phyloP scores from a whole-genome alignment of 2,329 filamentous ascomycete species.

The Pleoardoris graminearum region DNA sequence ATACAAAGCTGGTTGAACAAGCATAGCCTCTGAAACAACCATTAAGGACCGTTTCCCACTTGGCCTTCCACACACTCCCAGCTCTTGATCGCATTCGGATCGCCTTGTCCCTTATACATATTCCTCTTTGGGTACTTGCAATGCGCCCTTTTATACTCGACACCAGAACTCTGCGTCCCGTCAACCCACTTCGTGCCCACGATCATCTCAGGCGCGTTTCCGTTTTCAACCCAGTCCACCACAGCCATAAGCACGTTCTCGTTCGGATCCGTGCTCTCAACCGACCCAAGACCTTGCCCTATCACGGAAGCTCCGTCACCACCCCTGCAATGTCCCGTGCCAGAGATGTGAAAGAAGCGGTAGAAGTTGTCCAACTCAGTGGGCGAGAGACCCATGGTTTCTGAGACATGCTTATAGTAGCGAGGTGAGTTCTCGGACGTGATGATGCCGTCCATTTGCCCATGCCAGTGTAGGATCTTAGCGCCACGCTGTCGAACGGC shows the following conservation, averaged over 20 bases:
- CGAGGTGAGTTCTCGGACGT: slow-evolving; percentile 50
- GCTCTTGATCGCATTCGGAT: slow-evolving; percentile 32
- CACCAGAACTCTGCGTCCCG: slow-evolving; percentile 30
- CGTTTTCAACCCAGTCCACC: slow-evolving; percentile 53
- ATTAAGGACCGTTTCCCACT: neutral
- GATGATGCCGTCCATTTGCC: slow-evolving; percentile 51
- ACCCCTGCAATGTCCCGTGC: slow-evolving; percentile 56
- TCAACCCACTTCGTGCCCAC: slow-evolving; percentile 39
- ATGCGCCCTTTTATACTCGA: slow-evolving; percentile 40
- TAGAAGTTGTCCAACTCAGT: slow-evolving; percentile 50
- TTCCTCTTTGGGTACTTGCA: slow-evolving; percentile 45
- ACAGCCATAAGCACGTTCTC: slow-evolving; percentile 54
- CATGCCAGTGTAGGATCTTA: slow-evolving; percentile 55
- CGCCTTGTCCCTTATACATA: slow-evolving; percentile 36
- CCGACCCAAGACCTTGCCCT: slow-evolving; percentile 27
- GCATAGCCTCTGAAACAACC: neutral
- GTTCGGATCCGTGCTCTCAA: slow-evolving; percentile 38
- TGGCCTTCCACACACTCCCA: slow-evolving; percentile 37
- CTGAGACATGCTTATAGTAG: slow-evolving; percentile 55
- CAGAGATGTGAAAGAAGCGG: slow-evolving; percentile 57
- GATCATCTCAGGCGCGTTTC: slow-evolving; percentile 47
- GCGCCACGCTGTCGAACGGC: slow-evolving; percentile 44
- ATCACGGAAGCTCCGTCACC: slow-evolving; percentile 52
- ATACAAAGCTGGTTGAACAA: neutral
- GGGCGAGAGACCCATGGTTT: slow-evolving; percentile 46